phyloP scores from a whole-genome alignment of 257 asterid species.

The Knoxia roxburghii region DNA sequence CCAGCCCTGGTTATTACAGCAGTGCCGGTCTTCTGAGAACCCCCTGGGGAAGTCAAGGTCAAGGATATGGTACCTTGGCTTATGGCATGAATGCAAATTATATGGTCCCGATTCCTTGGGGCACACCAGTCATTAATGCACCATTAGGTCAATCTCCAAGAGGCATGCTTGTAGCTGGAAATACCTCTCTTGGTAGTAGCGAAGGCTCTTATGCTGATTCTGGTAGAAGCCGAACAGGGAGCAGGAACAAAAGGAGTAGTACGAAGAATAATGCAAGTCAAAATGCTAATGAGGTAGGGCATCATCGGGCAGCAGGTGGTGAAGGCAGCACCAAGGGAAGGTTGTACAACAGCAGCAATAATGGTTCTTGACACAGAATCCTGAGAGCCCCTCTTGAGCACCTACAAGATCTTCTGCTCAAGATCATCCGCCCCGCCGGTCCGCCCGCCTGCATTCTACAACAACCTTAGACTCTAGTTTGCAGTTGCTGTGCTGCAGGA shows the following conservation, averaged over 20 bases:
- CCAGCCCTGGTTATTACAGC: slow-evolving; percentile 4
- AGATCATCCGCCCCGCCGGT: background rate
- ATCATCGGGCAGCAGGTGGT: slow-evolving; percentile 17
- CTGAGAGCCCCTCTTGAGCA: slow-evolving; percentile 2
- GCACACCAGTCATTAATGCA: background rate
- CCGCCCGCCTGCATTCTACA: background rate
- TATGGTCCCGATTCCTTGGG: slow-evolving; percentile 11
- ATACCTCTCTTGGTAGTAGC: background rate
- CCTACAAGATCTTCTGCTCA: background rate
- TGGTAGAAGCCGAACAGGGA: slow-evolving; percentile 3
- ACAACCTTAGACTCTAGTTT: slow-evolving; percentile 4
- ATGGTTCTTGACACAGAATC: background rate
- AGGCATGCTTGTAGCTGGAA: background rate
- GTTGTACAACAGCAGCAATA: slow-evolving; percentile 7
- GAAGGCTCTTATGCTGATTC: slow-evolving; percentile 8
- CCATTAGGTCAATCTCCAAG: slow-evolving; percentile 6
- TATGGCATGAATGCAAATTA: slow-evolving; percentile 11
- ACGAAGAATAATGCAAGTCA: slow-evolving; percentile 9
- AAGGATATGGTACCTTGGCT: slow-evolving; percentile 5
- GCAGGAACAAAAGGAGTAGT: background rate
- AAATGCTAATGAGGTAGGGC: slow-evolving; percentile 14
- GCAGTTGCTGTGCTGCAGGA: background rate
- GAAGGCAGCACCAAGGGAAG: slow-evolving; percentile 2
- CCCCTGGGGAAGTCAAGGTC: slow-evolving; percentile 4
- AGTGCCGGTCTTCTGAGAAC: slow-evolving; percentile 2